Evolutionary conservation across 2,329 filamentous ascomycete species (phyloP), one percentile per base, ranked within the genome.

Genomic region (Gnomoniopsis smithogilvyi): DNA sequence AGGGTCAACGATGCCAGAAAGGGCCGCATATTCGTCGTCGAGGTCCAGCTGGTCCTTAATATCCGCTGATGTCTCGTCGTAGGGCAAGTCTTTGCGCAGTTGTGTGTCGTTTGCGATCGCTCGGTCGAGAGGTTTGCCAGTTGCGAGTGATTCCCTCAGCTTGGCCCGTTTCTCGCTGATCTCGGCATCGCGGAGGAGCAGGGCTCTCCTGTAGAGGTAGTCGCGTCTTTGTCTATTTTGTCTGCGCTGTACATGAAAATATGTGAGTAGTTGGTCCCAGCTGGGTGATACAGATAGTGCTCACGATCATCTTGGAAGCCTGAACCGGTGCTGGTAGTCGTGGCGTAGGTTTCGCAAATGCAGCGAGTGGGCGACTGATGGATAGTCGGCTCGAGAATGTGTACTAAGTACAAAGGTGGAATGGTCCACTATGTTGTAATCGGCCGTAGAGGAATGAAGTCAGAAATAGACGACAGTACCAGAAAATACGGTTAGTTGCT

Each of bases 1-100:
- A 7, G 94, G 92, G 66, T 98, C 95, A 41, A 95, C 85, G 43
- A 98, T 86, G 34, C 95, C 95, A n/a, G 90, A 95, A 1, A 97
- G 84, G 65, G 93, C 87, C 24, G 89, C 86, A 72, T 62, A 98
- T 76, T 98, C 94, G 68, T 96, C 91, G 70, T 96, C 91, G 21
- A 96, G 76, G 57, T 91, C 88, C 19, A 92, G 75, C 70, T 88
- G 82, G 59, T 92, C 88, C 59, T 91, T 82, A 3, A 80, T 76
- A 66, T 92, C 89, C 22, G 83, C 81, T 24, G 85, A 78, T 3
- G 91, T 91, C 74, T 97, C 94, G 71, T 99, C 95, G 72, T 94
- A 99, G 70, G 93, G 92, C 76, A 90, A 97, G 72, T 98, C 92
- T 70, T 91, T 88, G 47, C 93, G 85, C 57, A 99, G 77, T 33